Base-by-base conservation (phyloP, 768 basidiomycete genomes). In the Boletus vinaceobasis region DNA sequence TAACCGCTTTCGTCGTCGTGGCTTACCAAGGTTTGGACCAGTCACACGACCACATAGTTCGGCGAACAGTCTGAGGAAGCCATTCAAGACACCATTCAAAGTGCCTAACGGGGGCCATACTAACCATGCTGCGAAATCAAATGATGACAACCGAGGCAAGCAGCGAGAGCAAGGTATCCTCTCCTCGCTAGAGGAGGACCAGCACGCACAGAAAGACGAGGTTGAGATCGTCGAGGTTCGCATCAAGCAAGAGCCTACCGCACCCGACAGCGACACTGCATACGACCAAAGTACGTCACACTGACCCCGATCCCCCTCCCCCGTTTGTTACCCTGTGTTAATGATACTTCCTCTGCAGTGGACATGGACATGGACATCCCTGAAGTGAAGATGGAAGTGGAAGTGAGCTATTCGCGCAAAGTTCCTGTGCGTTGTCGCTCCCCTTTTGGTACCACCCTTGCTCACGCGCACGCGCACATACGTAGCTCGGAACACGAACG, bases 21-120 rank as follows among this genome's bases (percentile, higher is more conserved):
- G 29, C 29, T 65, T 3, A 54, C 38, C 17, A 19, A 39, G 11
- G 13, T 9, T 14, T 15, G 57, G 32, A 17, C 38, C 29, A 80
- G 82, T 78, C 14, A 82, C 82, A 8, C 80, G 74, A 58, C 75
- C 79, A 5, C 72, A 78, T 61, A 64, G 59, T 45, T 82, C 80
- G 8, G 73, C 67, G 0, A 62, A 59, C 26, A 61, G 60, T 50
- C 60, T 84, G 48, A 73, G 62, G 40, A 85, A 81, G 62, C 84
- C 84, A 3, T 87, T 84, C 68, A 83, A 76, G 60, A 64, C 61
- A 0, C 65, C 70, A 0, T 64, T 82, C 43, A 73, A 65, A 38
- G 80, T 76, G 55, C 82, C 83, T 79, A 78, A 62, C 77, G 73
- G 60, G 63, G 64, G 1, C 73, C 70, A 61, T 40, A n/a, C n/a